Base-by-base conservation (phyloP, 1,284 basidiomycete genomes). In the Leccinum griseonigrum region DNA sequence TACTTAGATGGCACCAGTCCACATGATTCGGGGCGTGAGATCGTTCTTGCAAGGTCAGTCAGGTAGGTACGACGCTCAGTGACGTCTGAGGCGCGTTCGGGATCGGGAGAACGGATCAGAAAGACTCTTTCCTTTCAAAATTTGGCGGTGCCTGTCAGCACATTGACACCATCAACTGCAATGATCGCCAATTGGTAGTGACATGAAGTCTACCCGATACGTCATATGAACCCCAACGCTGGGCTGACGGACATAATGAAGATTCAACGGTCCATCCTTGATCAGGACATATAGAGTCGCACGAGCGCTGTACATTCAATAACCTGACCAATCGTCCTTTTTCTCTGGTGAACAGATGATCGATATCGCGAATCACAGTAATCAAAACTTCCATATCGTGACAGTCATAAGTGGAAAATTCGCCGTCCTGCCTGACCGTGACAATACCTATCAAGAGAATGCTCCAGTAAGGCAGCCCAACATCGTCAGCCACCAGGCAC, bases 401-500 rank as follows among this genome's bases (percentile, higher is more conserved):
- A 56, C 32, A 43, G 14, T 7, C 40, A 28, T 50, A 54, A 26
- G 48, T 31, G 29, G 5, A 66, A 14, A 28, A 58, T 51, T 60
- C 43, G 51, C n/a, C 18, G 48, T 32, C 11, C 26, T 28, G 48
- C 32, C 22, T 50, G 22, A 10, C 1, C 34, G 16, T n/a, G 18
- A 40, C 13, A 16, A 54, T 14, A 52, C 28, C 28, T 34, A 62
- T 63, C 58, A 85, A 64, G 81, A 81, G 65, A 89, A 82, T 34
- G 86, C 85, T 62, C 84, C 86, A 38, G 75, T 75, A 52, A 91
- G 72, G 36, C 85, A 85, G 40, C 85, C 87, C 51, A 93, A 68
- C 71, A 91, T 78, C 2, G 93, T 94, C 65, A 93, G 76, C 91
- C 91, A 95, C 92, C 92, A 95, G 4, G 90, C 94, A 52, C 94